Evolutionary conservation across 495 filamentous ascomycete species (phyloP), one percentile per base, ranked within the genome.

Genomic region (Oleoguttula mirabilis): DNA sequence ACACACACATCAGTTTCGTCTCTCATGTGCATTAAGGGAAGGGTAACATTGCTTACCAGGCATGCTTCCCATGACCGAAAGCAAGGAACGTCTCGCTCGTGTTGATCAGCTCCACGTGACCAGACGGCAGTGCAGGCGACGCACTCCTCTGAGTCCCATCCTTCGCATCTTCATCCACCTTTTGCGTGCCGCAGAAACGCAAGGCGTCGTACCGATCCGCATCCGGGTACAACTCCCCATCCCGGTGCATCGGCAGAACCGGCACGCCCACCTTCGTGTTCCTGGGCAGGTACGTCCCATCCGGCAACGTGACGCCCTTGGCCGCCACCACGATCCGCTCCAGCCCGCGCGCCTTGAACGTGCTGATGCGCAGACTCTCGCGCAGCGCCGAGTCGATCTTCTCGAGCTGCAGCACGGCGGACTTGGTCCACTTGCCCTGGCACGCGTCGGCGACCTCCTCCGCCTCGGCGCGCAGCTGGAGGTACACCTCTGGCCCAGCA

Each of bases 301-400:
- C 46, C n/a, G 62, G 63, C 4, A 64, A 43, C 15, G 55, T 59
- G 19, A 66, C 45, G 8, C 66, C 66, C 1, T 52, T 48, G 2
- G 34, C 43, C 3, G 59, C 56, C 11, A 66, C 55, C 10, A 69
- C 64, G 41, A 53, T 52, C 39, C 66, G 63, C 48, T 61, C 55
- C 25, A 66, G 43, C 7, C 64, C 63, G 14, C 60, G 56, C 25
- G 54, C 58, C 17, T 60, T 51, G 39, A 69, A 59, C 3, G 58
- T 60, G 34, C 55, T 55, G 4, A 64, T 42, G n/a, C 66, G 58
- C 45, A 69, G 53, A 33, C 56, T 64, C 45, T 69, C 66, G 24
- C 61, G 57, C 10, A 69, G 45, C 20, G 53, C 55, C 44, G 55
- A 62, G 53, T 71, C 68, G 10, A 66, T 48, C 34, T 57, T 62